Percentiles rank a stretch among this genome's conserved stretches.
Conservation (phyloP, 2,329 filamentous ascomycete species). For the Talaromyces sp. region DNA sequence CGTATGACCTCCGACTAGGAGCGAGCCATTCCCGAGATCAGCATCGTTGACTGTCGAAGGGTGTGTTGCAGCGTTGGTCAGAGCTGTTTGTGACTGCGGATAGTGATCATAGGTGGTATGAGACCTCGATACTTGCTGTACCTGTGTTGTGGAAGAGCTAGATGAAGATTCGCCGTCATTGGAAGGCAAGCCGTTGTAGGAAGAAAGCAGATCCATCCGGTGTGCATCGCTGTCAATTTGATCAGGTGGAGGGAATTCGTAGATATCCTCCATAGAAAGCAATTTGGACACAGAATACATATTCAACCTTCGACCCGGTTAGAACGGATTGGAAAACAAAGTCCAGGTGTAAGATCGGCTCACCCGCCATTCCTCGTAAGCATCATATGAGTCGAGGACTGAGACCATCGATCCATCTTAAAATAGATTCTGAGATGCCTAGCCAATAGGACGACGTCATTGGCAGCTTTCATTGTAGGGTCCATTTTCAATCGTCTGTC, state of each 20-base stretch:
- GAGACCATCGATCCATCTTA: not conserved
- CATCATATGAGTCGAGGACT: not conserved
- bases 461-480: not conserved
- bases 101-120: not conserved
- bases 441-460: not conserved
- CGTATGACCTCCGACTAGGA: not conserved
- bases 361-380: not conserved
- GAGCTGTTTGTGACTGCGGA: not conserved
- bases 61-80: not conserved
- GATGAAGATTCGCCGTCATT: not conserved
- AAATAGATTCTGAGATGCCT: not conserved
- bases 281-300: not conserved
- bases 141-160: not conserved
- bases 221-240: not conserved
- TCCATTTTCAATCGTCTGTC: not conserved
- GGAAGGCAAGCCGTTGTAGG: not conserved
- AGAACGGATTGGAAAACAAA: not conserved
- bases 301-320: not conserved
- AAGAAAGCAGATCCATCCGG: not conserved
- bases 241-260: not conserved
- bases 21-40: not conserved
- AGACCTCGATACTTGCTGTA: not conserved
- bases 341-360: not conserved
- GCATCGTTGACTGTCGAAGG: not conserved
- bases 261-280: not conserved